phyloP scores from a whole-genome alignment of 768 basidiomycete species.

The Cyclocybe cylindracea region DNA sequence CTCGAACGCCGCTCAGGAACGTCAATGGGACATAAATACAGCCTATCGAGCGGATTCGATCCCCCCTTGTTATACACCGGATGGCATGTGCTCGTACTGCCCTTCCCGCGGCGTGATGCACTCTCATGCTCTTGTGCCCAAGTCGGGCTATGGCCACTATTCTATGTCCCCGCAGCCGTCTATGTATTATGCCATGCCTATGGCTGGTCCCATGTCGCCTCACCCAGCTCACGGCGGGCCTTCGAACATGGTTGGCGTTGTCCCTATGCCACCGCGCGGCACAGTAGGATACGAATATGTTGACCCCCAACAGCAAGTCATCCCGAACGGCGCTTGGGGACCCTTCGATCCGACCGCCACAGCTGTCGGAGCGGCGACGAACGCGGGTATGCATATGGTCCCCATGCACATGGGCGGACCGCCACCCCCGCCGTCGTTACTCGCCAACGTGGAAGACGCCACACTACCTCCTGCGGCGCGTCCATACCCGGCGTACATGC shows the following conservation, averaged over 20 bases:
- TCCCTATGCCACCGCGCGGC: conserved; percentile 2
- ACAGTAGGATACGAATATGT: conserved; percentile 10
- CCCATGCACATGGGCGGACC: not conserved
- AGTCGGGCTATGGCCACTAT: conserved; percentile 4
- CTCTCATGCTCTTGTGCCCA: not conserved
- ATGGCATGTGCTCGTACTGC: conserved; percentile 26
- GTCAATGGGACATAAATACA: conserved; percentile 13
- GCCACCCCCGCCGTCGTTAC: conserved; percentile 3
- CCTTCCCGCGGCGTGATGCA: conserved; percentile 25
- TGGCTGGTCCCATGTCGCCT: conserved; percentile 4
- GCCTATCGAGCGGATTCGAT: conserved; percentile 13
- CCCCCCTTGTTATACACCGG: conserved; percentile 15
- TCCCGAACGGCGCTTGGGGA: conserved; percentile 6
- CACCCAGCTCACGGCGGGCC: not conserved
- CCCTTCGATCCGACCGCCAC: conserved; percentile 19
- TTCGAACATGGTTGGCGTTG: conserved; percentile 4
- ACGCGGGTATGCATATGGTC: not conserved
- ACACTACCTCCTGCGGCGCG: no score
- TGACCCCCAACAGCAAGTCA: conserved; percentile 12
- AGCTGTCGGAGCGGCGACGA: conserved; percentile 2
- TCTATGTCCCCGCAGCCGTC: conserved; percentile 7
- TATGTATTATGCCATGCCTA: conserved; percentile 9
- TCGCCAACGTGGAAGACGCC: not conserved
- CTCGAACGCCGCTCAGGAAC: not conserved
- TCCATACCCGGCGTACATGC: no score